Percentiles rank a stretch among this genome's conserved stretches.
phyloP scores from a whole-genome alignment of 352 stramenopile species.

The Phytophthora sp. region DNA sequence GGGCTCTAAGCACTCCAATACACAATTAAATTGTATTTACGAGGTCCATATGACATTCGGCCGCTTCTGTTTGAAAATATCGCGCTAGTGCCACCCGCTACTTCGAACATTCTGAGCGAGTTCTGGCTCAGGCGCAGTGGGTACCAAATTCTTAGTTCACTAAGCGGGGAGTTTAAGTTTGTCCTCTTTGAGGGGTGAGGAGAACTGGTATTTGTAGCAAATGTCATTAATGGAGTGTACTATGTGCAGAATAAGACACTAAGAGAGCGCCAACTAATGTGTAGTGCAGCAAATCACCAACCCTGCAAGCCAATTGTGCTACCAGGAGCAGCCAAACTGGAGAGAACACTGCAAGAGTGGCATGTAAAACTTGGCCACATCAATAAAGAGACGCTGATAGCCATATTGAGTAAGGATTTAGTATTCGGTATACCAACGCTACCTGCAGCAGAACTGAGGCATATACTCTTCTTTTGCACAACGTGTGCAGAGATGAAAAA shows the following conservation, averaged over 20 bases:
- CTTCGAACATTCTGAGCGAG: constrained; percentile 21
- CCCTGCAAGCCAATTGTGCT: constrained; percentile 3
- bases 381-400: constrained; percentile 9
- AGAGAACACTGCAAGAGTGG: neutral
- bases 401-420: constrained; percentile 6
- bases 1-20: neutral
- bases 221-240: constrained; percentile 14
- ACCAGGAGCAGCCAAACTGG: neutral
- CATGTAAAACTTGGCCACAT: constrained; percentile 14
- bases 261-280: constrained; percentile 8
- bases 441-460: neutral
- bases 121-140: constrained; percentile 7
- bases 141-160: constrained; percentile 12
- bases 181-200: constrained; percentile 7
- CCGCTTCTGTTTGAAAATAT: constrained; percentile 19
- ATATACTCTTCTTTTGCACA: constrained; percentile 15
- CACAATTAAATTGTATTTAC: constrained; percentile 22
- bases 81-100: constrained; percentile 11
- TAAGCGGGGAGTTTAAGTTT: constrained; percentile 17
- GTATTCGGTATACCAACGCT: constrained; percentile 2
- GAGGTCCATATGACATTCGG: neutral
- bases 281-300: constrained; percentile 14
- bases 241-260: constrained; percentile 11
- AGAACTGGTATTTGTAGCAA: constrained; percentile 11
- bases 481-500: constrained; percentile 29